These are phyloP conservation scores for Boletellus emodensis DNA, from an alignment of 768 basidiomycete genomes.

Conservation along the genomic window DNA sequence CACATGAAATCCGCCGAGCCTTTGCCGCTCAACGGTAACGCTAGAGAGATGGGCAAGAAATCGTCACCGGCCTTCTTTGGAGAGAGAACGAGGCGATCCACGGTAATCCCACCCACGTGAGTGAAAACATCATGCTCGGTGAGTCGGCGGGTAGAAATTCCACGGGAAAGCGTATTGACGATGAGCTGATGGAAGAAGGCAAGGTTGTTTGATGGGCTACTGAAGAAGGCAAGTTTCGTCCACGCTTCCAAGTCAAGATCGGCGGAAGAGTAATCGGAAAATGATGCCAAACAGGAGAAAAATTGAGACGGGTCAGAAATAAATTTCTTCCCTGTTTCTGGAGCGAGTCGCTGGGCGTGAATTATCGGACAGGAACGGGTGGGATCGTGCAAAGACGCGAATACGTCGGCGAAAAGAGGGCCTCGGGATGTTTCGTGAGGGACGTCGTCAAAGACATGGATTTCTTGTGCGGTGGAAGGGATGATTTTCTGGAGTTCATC, in stretches of 20 bases:
- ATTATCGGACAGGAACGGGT: constrained; percentile 37
- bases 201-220: constrained; percentile 44
- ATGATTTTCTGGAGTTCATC: constrained; percentile 55
- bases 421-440: constrained; percentile 59
- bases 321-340: constrained; percentile 51
- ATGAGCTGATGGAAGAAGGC: constrained; percentile 46
- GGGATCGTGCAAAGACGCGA: constrained; percentile 50
- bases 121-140: constrained; percentile 75
- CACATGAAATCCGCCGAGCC: constrained; percentile 67
- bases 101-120: constrained; percentile 64
- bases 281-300: constrained; percentile 34
- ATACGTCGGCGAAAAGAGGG: constrained; percentile 67
- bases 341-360: constrained; percentile 56
- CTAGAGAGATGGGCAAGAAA: constrained; percentile 49
- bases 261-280: constrained; percentile 25
- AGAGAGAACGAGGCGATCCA: constrained; percentile 65
- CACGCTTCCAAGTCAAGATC: constrained; percentile 23
- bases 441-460: constrained; percentile 81
- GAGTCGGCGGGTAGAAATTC: constrained; percentile 56
- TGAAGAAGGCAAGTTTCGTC: constrained; percentile 50
- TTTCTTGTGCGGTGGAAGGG: constrained; percentile 51
- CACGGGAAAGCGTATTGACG: constrained; percentile 54
- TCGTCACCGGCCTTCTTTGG: constrained; percentile 36
- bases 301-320: constrained; percentile 44
- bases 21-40: constrained; percentile 52